Base-by-base conservation (phyloP, 768 basidiomycete genomes). In the Candolleomyces eurysporus region DNA sequence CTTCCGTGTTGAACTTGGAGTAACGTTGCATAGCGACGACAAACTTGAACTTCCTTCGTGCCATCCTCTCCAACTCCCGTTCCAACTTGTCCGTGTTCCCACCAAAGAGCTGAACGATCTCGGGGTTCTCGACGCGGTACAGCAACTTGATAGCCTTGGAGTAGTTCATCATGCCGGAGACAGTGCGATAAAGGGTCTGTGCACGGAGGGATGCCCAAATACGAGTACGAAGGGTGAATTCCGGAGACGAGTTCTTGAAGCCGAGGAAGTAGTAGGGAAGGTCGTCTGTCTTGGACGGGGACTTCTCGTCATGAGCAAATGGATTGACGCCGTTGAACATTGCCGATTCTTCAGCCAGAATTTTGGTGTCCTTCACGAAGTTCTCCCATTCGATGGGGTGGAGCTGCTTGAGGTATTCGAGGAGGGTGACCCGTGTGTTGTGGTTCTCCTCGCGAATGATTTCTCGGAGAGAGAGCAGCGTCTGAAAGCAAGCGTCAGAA, bases 151-250 rank as follows among this genome's bases (percentile, higher is more conserved):
- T 98, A 13, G 97, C 97, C 79, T 99, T 99, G 66, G 92, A 88
- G 74, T 99, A 98, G 78, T 99, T 99, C 97, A 98, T 98, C 93
- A 99, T 98, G 56, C 97, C 97, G 40, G 97, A 98, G 17, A 99
- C 96, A 14, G 97, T 99, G 65, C 97, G 88, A 73, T 99, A 98
- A 19, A 99, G 85, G 2, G 97, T 99, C 79, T 99, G 97, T 17
- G 97, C 97, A 58, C 97, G 93, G 9, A 99, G 85, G 5, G 96
- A 98, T 9, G 97, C 96, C 97, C 97, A 99, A 69, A 99, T 99
- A 72, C 97, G 90, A 8, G 97, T 99, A 62, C 97, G 94, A 14
- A 99, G 84, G 2, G 97, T 99, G 73, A 96, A 99, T 74, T 99
- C 97, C 3, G 96, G 97, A 3, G 96, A 94, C 19, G 96, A 94